Evolutionary conservation across 192 early-diverging fungal genomes (phyloP), one percentile per base, ranked within the genome.

Genomic region (Gonapodya sp.): DNA sequence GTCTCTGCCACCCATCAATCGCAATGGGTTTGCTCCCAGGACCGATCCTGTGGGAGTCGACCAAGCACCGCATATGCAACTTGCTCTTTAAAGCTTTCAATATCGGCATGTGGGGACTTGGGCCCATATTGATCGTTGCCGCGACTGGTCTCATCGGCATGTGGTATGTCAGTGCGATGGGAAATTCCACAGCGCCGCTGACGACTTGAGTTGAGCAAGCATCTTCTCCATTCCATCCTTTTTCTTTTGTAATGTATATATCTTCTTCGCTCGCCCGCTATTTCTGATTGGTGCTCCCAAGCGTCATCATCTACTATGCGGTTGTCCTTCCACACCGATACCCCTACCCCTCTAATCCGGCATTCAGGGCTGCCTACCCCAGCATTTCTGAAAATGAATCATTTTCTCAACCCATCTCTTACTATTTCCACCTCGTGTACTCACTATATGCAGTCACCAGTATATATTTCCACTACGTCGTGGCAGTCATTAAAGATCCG

Each of bases 31-130:
- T n/a, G n/a, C n/a, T n/a, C n/a, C n/a, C n/a, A n/a, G 46, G 46
- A 24, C 46, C 46, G 46, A 64, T 64, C 24, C 46, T 64, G 46
- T 64, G 46, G 46, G 46, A 64, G 46, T 64, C 46, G 46, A 64
- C 46, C 8, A 64, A 64, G 46, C 46, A 64, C 8, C 46, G 46
- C 8, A 8, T 64, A 24, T 64, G 46, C 46, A 64, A 64, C 24
- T 24, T 64, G 8, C 46, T 64, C 8, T 64, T 64, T 24, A 64
- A 64, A 8, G 46, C 46, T 8, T 64, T 64, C 46, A 64, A 64
- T 24, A 64, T 64, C 46, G 46, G 46, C 8, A 64, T 64, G 46
- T 64, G 75, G 75, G 75, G 75, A 33, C 75, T 77, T 16, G 75
- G 75, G 8, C 75, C 75, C 34, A 18, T 77, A 14, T 33, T 77